Conservation (phyloP, 129 eudicot genomes). For the Erigeron canadensis region DNA sequence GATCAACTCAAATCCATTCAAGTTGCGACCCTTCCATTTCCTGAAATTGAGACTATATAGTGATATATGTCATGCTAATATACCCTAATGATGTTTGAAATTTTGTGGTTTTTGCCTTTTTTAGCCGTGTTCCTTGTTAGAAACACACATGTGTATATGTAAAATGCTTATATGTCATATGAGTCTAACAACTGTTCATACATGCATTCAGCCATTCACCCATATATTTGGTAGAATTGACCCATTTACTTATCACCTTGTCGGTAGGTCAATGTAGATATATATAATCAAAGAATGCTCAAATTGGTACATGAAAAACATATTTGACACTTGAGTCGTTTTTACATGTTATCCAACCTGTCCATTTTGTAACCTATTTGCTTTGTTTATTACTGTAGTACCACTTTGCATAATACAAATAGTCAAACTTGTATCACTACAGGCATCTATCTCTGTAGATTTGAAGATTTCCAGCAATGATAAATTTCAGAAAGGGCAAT, state of each 20-base stretch:
- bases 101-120: no score
- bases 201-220: not conserved
- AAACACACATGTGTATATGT: no score
- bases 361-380: not conserved
- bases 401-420: not conserved
- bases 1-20: not conserved
- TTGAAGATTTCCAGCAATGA: slow-evolving; percentile 26
- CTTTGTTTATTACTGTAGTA: not conserved
- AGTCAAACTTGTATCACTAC: slow-evolving; percentile 12
- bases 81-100: no score
- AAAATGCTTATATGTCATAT: no score
- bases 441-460: slow-evolving; percentile 27
- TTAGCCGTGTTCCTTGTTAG: no score
- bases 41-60: not conserved
- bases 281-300: no score
- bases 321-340: no score
- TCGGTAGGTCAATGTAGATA: not conserved
- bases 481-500: slow-evolving; percentile 42
- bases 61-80: not conserved
- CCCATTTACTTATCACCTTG: not conserved
- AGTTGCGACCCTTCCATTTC: not conserved
- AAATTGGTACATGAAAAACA: no score
- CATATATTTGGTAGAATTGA: not conserved
- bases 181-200: not conserved
- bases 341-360: not conserved